A percentile compares a stretch with the other conserved stretches of the same genome.
These are phyloP conservation scores for Verticillium zaregamsianum DNA, from an alignment of 2,329 filamentous ascomycete genomes.

Conservation along the genomic window DNA sequence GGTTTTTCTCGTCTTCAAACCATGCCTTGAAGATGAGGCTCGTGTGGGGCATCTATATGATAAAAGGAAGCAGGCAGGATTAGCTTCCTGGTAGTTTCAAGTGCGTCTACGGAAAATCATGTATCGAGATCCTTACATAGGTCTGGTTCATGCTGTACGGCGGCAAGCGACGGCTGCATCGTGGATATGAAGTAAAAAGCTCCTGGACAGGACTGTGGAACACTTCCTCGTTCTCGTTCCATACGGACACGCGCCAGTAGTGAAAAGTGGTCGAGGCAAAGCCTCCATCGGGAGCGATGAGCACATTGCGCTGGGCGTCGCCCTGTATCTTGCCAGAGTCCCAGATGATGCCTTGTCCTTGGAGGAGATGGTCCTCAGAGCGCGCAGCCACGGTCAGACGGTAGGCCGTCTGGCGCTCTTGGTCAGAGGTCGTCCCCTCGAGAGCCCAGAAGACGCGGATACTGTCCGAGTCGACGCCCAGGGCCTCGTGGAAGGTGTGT, in stretches of 20 bases:
- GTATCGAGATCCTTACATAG: constrained; percentile 17
- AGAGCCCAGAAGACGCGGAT: constrained; percentile 30
- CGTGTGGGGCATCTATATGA: constrained; percentile 29
- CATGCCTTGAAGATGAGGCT: constrained; percentile 35
- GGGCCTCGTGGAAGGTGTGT: constrained; percentile 31
- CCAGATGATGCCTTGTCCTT: constrained; percentile 4
- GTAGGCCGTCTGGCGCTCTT: constrained; percentile 25
- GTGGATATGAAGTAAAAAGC: constrained; percentile 34
- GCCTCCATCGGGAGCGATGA: constrained; percentile 20
- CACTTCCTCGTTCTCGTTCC: constrained; percentile 25
- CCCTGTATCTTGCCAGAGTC: constrained; percentile 16
- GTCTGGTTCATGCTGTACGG: constrained; percentile 37
- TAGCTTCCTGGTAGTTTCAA: not conserved
- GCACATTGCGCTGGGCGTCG: constrained; percentile 15
- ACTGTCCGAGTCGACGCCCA: constrained; percentile 33
- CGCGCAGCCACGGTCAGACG: constrained; percentile 11
- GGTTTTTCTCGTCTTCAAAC: constrained; percentile 33
- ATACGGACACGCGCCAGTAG: constrained; percentile 30
- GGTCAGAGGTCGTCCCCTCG: constrained; percentile 18
- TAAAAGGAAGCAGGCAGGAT: not conserved
- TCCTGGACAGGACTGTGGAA: constrained; percentile 22
- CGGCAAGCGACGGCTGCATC: constrained; percentile 26
- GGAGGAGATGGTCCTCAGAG: not conserved
- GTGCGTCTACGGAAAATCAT: not conserved
- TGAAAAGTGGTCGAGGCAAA: constrained; percentile 30